Base-by-base conservation (phyloP, 306 rosid genomes). In the Clitoria ternatea region DNA sequence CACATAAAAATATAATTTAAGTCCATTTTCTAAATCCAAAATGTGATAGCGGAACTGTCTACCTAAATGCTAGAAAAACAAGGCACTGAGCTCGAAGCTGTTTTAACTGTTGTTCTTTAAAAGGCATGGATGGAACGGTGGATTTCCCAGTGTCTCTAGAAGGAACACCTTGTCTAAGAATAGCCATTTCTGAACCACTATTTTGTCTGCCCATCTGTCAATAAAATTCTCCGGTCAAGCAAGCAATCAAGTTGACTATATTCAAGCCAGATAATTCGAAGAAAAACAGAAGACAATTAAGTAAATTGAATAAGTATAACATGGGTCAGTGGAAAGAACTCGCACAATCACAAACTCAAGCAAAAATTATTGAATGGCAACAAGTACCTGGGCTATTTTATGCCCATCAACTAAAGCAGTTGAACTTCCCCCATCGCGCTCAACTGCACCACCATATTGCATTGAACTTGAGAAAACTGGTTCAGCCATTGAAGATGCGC, bases 51-150 rank as follows among this genome's bases (percentile, higher is more conserved):
- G 37, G 26, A 75, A 64, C 47, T 54, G 67, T 56, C 77, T 66
- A 95, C 99, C 99, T 91, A 83, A 95, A 91, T 63, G 99, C 97
- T 60, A 95, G 85, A 79, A 95, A 95, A 70, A 95, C 99, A 79
- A 95, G 99, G 86, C 99, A 95, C 81, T 95, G 99, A 7, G 99
- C 99, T 76, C 99, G 89, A 62, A 95, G 99, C 84, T 91, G 99
- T 75, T 95, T 95, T 74, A 95, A 79, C 74, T 95, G 99, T 70
- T 91, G 97, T 65, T 95, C 99, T 73, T 69, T 86, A 79, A 95
- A 95, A 73, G 99, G 97, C 53, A 66, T 70, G 39, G 69, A 75
- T 47, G 85, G 72, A 75, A 80, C 72, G 13, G 96, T 75, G 65
- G 96, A 84, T 75, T 91, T 95, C 60, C 97, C 99, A 6, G 90